Conservation (phyloP, 768 basidiomycete genomes). For the Tulasnella calospora region DNA sequence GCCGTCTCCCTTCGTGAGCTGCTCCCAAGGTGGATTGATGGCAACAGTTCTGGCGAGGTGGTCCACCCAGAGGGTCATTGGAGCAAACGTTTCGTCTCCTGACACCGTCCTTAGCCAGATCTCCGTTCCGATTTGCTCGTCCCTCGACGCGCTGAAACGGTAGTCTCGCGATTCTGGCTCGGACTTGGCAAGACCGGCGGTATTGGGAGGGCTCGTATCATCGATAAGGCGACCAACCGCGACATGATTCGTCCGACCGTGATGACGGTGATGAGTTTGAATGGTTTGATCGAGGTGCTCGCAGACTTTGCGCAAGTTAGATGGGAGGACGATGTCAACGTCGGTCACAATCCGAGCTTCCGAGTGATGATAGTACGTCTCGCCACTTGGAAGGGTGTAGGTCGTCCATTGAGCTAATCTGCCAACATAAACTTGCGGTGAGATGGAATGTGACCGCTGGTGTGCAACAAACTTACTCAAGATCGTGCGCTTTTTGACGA, state of each 20-base stretch:
- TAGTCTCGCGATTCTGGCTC: neutral
- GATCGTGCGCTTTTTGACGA: neutral
- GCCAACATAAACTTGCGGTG: neutral
- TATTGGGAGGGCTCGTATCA: neutral
- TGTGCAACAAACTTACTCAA: neutral
- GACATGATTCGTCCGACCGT: neutral
- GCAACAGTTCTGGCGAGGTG: constrained; percentile 15
- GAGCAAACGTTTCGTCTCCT: neutral
- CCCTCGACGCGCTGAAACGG: constrained; percentile 12
- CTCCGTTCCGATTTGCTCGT: constrained; percentile 12
- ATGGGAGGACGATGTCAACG: constrained; percentile 14
- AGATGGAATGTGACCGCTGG: neutral
- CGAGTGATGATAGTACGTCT: constrained; percentile 16
- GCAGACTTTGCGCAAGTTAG: constrained; percentile 16
- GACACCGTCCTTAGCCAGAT: constrained; percentile 10
- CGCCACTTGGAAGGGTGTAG: constrained; percentile 12
- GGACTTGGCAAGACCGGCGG: neutral
- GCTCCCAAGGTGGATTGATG: constrained; percentile 13
- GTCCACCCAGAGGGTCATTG: constrained; percentile 20
- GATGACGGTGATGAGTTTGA: neutral
- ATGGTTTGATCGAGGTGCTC: constrained; percentile 5
- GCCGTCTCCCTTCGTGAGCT: neutral
- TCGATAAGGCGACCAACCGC: neutral
- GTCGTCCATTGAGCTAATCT: constrained; percentile 19
- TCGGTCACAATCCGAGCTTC: constrained; percentile 20